Evolutionary conservation across 352 stramenopile species (phyloP), one percentile per base, ranked within the genome.

Genomic region (Globisporangium iwayamae): DNA sequence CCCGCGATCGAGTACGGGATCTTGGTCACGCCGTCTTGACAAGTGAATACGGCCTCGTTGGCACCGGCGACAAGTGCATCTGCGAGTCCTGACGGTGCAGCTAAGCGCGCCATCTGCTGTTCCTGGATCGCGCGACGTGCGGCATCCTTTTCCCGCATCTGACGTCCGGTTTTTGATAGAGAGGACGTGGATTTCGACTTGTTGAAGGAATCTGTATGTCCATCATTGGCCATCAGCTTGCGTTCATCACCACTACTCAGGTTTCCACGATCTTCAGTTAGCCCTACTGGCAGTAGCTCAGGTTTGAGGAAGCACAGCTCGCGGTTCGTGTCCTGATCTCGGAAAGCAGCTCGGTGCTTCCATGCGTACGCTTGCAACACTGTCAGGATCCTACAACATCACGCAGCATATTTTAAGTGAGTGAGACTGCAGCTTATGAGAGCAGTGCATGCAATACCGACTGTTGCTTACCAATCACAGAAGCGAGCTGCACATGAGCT

Each of bases 401-500:
- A 56, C 0, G 50, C 16, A 36, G 18, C 34, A 56, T 25, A 57
- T 8, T 16, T 9, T 46, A 6, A 46, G 14, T 5, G 2, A 46
- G 13, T 46, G 3, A 46, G 39, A 46, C 13, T 14, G 30, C 20
- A n/a, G 39, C n/a, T 48, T 36, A 16, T n/a, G 16, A 62, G n/a
- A 30, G 11, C 43, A 36, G 43, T 16, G 16, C 36, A 30, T 28
- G 25, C 43, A 3, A 39, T 9, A 59, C 5, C 3, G 11, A 22
- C 39, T 32, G 20, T 11, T 10, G 3, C 61, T n/a, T 68, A 88
- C 85, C 91, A 98, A n/a, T 93, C 89, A 61, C 92, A 98, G 52
- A 98, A 93, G 32, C 85, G 83, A 1, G 87, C 89, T 0, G 92
- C 91, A 41, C 89, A 94, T 6, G 77, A 85, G 68, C 88, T 97